Evolutionary conservation across 2,329 filamentous ascomycete genomes (phyloP), one percentile per base, ranked within the genome.

Genomic region (Grosmannia huntii): DNA sequence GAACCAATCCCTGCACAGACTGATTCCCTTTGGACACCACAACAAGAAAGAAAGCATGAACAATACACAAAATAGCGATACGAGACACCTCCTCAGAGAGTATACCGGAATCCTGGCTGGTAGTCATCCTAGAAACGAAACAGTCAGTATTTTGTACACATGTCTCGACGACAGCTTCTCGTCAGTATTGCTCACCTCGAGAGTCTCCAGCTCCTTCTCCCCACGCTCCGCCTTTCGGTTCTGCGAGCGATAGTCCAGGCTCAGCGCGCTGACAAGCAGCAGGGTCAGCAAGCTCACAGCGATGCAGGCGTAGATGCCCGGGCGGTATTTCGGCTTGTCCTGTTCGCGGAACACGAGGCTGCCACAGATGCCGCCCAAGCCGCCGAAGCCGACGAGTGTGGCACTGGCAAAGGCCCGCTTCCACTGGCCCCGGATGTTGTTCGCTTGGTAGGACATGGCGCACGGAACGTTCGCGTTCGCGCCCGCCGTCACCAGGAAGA

Each of bases 351-450:
- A 94, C 12, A 92, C 84, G 59, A 89, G 74, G 63, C 81, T 82
- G 28, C 87, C 87, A 1, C 82, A 81, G 62, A 94, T 94, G 38
- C 89, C 89, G 44, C 89, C 89, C 28, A 95, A 75, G 2, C 87
- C 88, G 9, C 88, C 88, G 55, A 87, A 82, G 1, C 85, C 86
- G 4, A 94, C 86, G 2, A 92, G 78, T 0, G 84, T 86, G 2
- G 89, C 87, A 60, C 83, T 87, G 68, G 83, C 85, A 64, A 94
- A 85, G 0, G 89, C 89, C 53, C 90, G 82, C 74, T 92, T 95
- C 88, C 89, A 95, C 72, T 94, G 89, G 0, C 89, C 89, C 57
- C 87, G 84, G 66, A 95, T 86, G 71, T 95, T 95, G 72, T 92
- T 94, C 49, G 88, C 87, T 73, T 92, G 89, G 73, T 89, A 94